phyloP scores from a whole-genome alignment of 129 eudicot species.

The Oenanthe sinensis region DNA sequence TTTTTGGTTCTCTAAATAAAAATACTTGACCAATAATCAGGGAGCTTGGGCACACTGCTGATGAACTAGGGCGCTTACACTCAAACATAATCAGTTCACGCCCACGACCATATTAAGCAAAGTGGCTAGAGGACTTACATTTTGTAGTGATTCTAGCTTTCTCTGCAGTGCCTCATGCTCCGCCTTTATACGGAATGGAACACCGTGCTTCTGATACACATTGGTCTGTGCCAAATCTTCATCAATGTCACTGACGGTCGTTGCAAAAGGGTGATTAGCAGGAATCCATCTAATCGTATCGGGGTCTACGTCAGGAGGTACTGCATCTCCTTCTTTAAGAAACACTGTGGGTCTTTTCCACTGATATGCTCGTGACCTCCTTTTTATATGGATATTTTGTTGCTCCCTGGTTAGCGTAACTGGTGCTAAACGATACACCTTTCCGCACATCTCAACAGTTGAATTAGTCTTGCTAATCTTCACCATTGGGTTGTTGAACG shows the following conservation, averaged over 20 bases:
- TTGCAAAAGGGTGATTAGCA: constrained; percentile 97
- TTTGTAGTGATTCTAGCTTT: constrained; percentile 87
- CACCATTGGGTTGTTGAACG: constrained; percentile 90
- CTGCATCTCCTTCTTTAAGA: constrained; percentile 80
- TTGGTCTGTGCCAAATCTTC: constrained; percentile 93
- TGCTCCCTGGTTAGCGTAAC: constrained; percentile 84
- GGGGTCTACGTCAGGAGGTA: constrained; percentile 97
- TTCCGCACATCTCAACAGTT: constrained; percentile 93
- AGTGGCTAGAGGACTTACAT: constrained; percentile 39
- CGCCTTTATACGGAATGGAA: constrained; percentile 94
- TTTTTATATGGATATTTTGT: constrained; percentile 66
- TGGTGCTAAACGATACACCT: constrained; percentile 85
- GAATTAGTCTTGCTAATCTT: constrained; percentile 70
- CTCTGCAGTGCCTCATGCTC: constrained; percentile 97
- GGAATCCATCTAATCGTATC: constrained; percentile 98
- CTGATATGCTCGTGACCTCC: constrained; percentile 97
- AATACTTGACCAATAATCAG: background rate
- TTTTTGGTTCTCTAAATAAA: background rate
- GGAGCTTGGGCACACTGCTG: background rate
- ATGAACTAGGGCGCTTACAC: background rate
- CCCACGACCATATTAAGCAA: background rate
- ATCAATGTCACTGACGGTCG: constrained; percentile 85
- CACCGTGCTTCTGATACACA: constrained; percentile 93
- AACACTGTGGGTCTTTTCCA: constrained; percentile 91
- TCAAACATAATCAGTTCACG: background rate